Evolutionary conservation across 2,329 filamentous ascomycete species (phyloP).

Genomic region (Ophiosphaerella korrae): DNA sequence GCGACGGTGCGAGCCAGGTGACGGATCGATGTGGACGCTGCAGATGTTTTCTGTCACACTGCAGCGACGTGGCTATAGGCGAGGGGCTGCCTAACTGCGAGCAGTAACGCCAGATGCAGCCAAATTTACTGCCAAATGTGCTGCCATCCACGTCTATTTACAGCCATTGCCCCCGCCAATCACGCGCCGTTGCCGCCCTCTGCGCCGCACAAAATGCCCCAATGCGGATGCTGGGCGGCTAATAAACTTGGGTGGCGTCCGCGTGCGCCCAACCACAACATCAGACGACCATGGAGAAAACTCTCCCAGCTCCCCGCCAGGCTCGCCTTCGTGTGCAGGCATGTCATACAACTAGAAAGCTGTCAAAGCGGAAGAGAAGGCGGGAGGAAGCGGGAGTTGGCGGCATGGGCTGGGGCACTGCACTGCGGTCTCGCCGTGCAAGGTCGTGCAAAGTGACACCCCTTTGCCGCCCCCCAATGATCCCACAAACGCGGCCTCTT

Average conservation of each 20-base stretch:
- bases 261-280: constrained; percentile 31
- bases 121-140: constrained; percentile 17
- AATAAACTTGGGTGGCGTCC: constrained; percentile 36
- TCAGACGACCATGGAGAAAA: constrained; percentile 13
- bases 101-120: constrained; percentile 22
- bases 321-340: constrained; percentile 23
- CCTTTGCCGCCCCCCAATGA: constrained; percentile 2
- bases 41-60: constrained; percentile 40
- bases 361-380: constrained; percentile 18
- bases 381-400: constrained; percentile 16
- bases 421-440: constrained; percentile 5
- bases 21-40: constrained; percentile 29
- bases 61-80: constrained; percentile 24
- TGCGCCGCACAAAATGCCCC: constrained; percentile 33
- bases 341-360: constrained; percentile 10
- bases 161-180: constrained; percentile 37
- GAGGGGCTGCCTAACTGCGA: constrained; percentile 17
- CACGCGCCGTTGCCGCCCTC: not conserved
- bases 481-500: not conserved
- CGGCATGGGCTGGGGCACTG: constrained; percentile 29
- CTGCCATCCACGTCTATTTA: constrained; percentile 39
- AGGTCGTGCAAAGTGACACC: not conserved
- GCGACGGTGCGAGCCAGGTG: constrained; percentile 28
- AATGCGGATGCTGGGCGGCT: constrained; percentile 39
- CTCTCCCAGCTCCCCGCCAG: not conserved